Percentiles rank a stretch among this genome's conserved stretches.
phyloP scores from a whole-genome alignment of 2,329 filamentous ascomycete genomes.

The Paecilomyces formosus region DNA sequence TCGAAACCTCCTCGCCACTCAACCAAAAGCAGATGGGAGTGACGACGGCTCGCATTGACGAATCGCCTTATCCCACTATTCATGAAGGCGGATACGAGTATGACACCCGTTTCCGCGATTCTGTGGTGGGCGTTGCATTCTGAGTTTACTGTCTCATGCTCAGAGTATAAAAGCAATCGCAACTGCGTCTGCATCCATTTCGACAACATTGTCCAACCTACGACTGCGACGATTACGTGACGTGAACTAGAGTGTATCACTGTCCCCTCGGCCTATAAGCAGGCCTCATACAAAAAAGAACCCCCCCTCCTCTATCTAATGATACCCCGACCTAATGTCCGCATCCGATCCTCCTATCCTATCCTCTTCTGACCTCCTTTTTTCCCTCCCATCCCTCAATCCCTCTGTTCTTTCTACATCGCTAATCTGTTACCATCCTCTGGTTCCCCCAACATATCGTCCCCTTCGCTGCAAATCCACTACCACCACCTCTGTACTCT shows the following conservation, averaged over 20 bases:
- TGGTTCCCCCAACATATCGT: not conserved
- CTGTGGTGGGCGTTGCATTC: conserved; percentile 25
- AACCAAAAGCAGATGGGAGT: conserved; percentile 1
- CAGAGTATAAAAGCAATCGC: not conserved
- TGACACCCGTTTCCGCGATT: conserved; percentile 13
- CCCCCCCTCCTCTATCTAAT: not conserved
- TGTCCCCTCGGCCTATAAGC: not conserved
- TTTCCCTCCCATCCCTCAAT: not conserved
- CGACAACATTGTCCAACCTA: not conserved
- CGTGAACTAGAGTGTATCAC: not conserved
- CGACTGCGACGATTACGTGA: not conserved
- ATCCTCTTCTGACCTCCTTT: not conserved
- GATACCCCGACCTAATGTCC: not conserved
- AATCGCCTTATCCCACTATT: conserved; percentile 16
- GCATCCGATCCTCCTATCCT: not conserved
- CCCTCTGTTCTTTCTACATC: not conserved
- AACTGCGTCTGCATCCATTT: not conserved
- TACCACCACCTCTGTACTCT: not conserved
- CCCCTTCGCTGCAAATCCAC: not conserved
- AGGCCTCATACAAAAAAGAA: not conserved
- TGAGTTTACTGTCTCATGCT: conserved; percentile 7
- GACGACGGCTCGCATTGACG: conserved; percentile 5
- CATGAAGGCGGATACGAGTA: conserved; percentile 13
- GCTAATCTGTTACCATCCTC: too few relatives aligned
- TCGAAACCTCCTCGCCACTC: conserved; percentile 7